Evolutionary conservation across 2,329 filamentous ascomycete genomes (phyloP).

Genomic region (Phaeosphaeriaceae sp.): DNA sequence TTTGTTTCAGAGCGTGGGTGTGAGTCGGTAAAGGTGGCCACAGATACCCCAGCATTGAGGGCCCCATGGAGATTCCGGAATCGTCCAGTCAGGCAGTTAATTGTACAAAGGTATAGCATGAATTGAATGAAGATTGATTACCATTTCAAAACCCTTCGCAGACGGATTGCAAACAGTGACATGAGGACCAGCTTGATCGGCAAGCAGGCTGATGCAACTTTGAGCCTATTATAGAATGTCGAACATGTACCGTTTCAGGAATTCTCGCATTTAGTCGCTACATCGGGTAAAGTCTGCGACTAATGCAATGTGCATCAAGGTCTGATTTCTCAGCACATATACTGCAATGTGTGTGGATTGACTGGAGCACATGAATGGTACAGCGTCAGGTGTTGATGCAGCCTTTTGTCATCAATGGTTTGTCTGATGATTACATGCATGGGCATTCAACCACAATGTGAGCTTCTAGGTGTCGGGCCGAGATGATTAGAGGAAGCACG

Average conservation of each 20-base stretch:
- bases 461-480: constrained; percentile 13
- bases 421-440: not conserved
- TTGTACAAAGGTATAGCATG: constrained; percentile 22
- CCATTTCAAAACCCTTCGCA: constrained; percentile 1
- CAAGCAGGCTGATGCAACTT: not conserved
- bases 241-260: constrained; percentile 10
- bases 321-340: not conserved
- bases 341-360: not conserved
- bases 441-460: not conserved
- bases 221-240: not conserved
- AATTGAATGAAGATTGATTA: constrained; percentile 7
- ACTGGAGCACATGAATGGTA: not conserved
- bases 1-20: constrained; percentile 10
- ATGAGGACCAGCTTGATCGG: not conserved
- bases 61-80: constrained; percentile 18
- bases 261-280: constrained; percentile 19
- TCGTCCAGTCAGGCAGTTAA: constrained; percentile 9
- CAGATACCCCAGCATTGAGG: constrained; percentile 19
- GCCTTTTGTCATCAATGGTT: not conserved
- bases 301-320: not conserved
- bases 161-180: not conserved
- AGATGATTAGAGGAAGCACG: constrained; percentile 1
- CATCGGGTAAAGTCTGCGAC: constrained; percentile 7
- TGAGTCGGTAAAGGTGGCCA: constrained; percentile 1
- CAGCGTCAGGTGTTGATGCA: not conserved